A percentile compares a stretch with the other conserved stretches of the same genome.
These are phyloP conservation scores for Alternaria incomplexa DNA, from an alignment of 2,329 filamentous ascomycete species.

Conservation along the genomic window DNA sequence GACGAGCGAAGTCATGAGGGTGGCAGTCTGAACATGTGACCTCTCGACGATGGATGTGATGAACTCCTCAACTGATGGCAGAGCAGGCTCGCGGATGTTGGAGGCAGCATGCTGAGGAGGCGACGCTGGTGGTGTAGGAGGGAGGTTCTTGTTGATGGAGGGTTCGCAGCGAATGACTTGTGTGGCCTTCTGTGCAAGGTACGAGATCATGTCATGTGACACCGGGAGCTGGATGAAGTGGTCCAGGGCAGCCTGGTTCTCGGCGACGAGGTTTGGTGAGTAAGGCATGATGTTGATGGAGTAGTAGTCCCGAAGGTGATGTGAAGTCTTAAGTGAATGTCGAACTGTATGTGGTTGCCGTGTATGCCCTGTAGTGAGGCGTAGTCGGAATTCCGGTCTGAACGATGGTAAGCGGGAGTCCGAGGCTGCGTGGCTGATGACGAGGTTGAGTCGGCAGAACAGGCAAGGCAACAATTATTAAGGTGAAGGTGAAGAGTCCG, in stretches of 20 bases:
- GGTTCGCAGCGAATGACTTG: slow-evolving; percentile 81
- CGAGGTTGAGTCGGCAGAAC: slow-evolving; percentile 29
- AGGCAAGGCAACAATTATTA: slow-evolving; percentile 35
- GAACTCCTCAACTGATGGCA: slow-evolving; percentile 88
- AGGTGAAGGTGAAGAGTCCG: slow-evolving; percentile 35
- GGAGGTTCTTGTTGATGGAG: slow-evolving; percentile 56
- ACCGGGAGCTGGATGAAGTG: slow-evolving; percentile 81
- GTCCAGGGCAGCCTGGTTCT: slow-evolving; percentile 77
- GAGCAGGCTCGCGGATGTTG: slow-evolving; percentile 55
- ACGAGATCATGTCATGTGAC: slow-evolving; percentile 75
- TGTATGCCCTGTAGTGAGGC: slow-evolving; percentile 40
- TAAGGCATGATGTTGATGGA: slow-evolving; percentile 51
- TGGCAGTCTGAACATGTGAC: slow-evolving; percentile 96
- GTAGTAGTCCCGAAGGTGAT: slow-evolving; percentile 19
- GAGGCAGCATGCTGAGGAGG: slow-evolving; percentile 59
- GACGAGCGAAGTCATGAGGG: slow-evolving; percentile 94
- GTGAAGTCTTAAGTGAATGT: slow-evolving; percentile 24
- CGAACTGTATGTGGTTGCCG: slow-evolving; percentile 14
- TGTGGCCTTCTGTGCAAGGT: slow-evolving; percentile 75
- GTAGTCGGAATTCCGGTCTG: slow-evolving; percentile 36
- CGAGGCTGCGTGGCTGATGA: slow-evolving; percentile 41
- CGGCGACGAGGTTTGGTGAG: slow-evolving; percentile 49
- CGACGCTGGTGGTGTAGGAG: slow-evolving; percentile 66
- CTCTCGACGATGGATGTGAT: slow-evolving; percentile 89
- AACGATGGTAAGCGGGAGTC: slow-evolving; percentile 44